phyloP scores from a whole-genome alignment of 2,329 filamentous ascomycete species.

The Akanthomyces lecanii region DNA sequence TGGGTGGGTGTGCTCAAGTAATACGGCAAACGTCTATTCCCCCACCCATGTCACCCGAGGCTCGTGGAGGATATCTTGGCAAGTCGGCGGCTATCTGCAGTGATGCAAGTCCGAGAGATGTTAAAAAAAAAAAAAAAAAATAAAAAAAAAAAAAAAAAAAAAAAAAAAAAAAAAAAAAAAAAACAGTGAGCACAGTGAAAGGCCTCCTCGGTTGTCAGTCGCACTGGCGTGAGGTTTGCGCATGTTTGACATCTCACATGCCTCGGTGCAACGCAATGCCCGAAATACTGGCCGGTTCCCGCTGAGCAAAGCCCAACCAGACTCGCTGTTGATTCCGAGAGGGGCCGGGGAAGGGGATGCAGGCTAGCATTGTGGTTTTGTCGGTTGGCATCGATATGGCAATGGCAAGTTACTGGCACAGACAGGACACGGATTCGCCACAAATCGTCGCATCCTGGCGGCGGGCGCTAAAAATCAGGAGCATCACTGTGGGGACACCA shows the following conservation, averaged over 20 bases:
- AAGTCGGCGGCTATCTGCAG: not conserved
- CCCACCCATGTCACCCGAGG: not conserved
- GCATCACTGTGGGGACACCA: not conserved
- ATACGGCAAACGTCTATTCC: not conserved
- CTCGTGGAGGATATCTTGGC: not conserved
- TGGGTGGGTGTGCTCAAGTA: constrained; percentile 2
- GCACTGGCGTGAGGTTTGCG: not conserved
- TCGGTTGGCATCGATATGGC: not conserved
- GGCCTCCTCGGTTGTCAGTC: not conserved
- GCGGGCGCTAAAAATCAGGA: not conserved
- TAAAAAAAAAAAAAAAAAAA: not conserved
- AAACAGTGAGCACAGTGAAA: too few species aligned
- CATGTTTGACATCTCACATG: constrained; percentile 6
- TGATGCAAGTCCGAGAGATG: not conserved
- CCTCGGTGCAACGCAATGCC: not conserved
- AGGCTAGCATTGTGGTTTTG: not conserved
- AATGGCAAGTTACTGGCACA: not conserved
- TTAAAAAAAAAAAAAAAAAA: not conserved
- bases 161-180: too few species aligned
- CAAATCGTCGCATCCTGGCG: not conserved
- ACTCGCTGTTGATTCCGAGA: not conserved
- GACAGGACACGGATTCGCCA: not conserved
- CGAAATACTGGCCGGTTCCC: not conserved
- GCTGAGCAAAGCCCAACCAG: not conserved
- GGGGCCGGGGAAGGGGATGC: not conserved